phyloP scores from a whole-genome alignment of 768 basidiomycete genomes.

The Amanita inopinata region DNA sequence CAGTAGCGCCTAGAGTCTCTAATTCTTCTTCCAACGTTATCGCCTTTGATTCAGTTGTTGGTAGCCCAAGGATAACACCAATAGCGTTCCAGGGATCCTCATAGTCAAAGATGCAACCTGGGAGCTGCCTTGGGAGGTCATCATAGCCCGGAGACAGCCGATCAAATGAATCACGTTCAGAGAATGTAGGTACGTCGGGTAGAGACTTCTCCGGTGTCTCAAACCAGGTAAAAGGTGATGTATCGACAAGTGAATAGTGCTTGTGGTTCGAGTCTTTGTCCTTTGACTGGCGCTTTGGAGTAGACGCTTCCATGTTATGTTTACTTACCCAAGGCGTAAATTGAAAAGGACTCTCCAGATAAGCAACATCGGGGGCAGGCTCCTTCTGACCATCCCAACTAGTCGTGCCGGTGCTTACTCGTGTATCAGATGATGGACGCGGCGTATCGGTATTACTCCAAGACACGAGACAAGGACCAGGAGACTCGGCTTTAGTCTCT shows the following conservation, averaged over 20 bases:
- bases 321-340: not conserved
- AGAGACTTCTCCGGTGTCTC: not conserved
- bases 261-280: not conserved
- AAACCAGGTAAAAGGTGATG: conserved; percentile 3
- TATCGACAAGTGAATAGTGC: not conserved
- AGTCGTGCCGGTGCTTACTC: too few relatives aligned
- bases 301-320: not conserved
- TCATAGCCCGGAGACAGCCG: not conserved
- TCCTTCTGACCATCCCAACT: not conserved
- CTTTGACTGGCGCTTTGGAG: not conserved
- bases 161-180: not conserved
- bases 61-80: conserved; percentile 7
- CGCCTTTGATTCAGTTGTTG: not conserved
- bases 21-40: conserved; percentile 6
- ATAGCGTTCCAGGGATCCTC: conserved; percentile 9
- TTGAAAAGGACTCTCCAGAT: not conserved
- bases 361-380: not conserved
- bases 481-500: not conserved
- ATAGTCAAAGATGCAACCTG: conserved; percentile 8
- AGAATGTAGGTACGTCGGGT: not conserved
- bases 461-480: not conserved
- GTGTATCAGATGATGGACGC: too few relatives aligned
- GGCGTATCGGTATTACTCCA: too few relatives aligned
- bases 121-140: not conserved
- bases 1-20: not conserved